Conservation (phyloP, 2,329 filamentous ascomycete species). For the Thermoascus crustaceus region DNA sequence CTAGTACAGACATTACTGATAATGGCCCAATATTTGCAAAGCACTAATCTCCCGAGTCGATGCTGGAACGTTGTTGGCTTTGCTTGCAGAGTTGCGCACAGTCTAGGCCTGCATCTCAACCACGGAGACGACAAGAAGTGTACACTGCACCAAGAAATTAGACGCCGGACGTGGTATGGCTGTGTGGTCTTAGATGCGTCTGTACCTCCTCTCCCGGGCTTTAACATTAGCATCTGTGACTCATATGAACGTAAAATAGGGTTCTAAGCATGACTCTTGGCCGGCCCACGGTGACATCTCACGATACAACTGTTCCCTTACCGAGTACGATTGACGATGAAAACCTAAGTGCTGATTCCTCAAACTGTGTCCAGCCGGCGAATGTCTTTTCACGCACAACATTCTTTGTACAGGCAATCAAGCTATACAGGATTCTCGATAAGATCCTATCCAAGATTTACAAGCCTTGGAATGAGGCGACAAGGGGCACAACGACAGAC, state of each 20-base stretch:
- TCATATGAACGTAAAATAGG: too few species aligned
- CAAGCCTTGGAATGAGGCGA: slow-evolving; percentile 23
- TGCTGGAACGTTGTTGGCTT: slow-evolving; percentile 40
- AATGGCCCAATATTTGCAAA: slow-evolving; percentile 32
- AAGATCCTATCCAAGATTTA: slow-evolving; percentile 29
- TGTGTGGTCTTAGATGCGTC: slow-evolving; percentile 34
- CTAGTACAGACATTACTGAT: slow-evolving; percentile 37
- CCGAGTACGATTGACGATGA: too few species aligned
- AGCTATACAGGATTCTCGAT: slow-evolving; percentile 24
- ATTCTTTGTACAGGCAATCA: slow-evolving; percentile 20
- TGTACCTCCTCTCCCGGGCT: slow-evolving; percentile 10
- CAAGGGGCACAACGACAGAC: too few species aligned
- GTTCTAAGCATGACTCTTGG: slow-evolving; percentile 34
- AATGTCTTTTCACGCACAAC: slow-evolving; percentile 13
- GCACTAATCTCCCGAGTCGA: slow-evolving; percentile 32
- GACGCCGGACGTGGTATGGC: slow-evolving; percentile 32
- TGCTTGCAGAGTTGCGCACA: slow-evolving; percentile 35
- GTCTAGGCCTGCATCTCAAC: slow-evolving; percentile 34
- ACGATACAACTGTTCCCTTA: slow-evolving; percentile 18
- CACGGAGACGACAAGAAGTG: slow-evolving; percentile 9
- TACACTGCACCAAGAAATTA: slow-evolving; percentile 31
- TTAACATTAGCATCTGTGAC: too few species aligned
- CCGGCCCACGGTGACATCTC: slow-evolving; percentile 26
- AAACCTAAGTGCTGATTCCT: too few species aligned
- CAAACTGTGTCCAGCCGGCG: slow-evolving; percentile 8